These are phyloP conservation scores for Ophiocordyceps polyrhachis-furcata DNA, from an alignment of 2,329 filamentous ascomycete genomes.

Conservation along the genomic window DNA sequence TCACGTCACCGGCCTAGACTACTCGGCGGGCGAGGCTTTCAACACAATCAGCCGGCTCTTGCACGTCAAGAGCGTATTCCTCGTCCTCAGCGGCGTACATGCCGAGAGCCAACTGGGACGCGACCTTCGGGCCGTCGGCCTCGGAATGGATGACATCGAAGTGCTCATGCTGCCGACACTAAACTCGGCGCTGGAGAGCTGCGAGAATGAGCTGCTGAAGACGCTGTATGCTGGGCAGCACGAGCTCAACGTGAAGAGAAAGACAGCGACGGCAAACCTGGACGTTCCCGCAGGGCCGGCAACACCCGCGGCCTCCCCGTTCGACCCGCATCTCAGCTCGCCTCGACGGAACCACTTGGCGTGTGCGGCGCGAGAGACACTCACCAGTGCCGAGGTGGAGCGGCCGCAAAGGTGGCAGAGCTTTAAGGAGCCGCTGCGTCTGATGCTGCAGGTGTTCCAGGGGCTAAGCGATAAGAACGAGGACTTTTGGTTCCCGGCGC, in stretches of 20 bases:
- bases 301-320: conserved; percentile 12
- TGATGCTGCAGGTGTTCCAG: conserved; percentile 92
- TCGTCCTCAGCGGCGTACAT: conserved; percentile 70
- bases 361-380: conserved; percentile 56
- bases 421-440: conserved; percentile 75
- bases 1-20: conserved; percentile 84
- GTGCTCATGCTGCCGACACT: conserved; percentile 74
- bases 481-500: conserved; percentile 82
- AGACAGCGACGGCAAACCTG: conserved; percentile 22
- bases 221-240: conserved; percentile 57
- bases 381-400: conserved; percentile 45
- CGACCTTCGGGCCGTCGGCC: conserved; percentile 65
- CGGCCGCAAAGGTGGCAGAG: conserved; percentile 55
- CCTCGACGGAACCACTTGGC: conserved; percentile 64
- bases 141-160: conserved; percentile 53
- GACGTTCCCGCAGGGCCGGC: conserved; percentile 25
- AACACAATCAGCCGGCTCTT: conserved; percentile 78
- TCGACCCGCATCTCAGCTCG: conserved; percentile 43
- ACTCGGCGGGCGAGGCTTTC: conserved; percentile 90
- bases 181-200: conserved; percentile 83
- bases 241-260: conserved; percentile 28
- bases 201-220: conserved; percentile 84
- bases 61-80: conserved; percentile 54
- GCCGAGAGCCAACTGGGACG: conserved; percentile 57
- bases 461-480: conserved; percentile 71